Percentiles rank a stretch among this genome's conserved stretches.
Evolutionary conservation across 495 filamentous ascomycete species (phyloP).

Genomic region (Aspergillus ostianus): DNA sequence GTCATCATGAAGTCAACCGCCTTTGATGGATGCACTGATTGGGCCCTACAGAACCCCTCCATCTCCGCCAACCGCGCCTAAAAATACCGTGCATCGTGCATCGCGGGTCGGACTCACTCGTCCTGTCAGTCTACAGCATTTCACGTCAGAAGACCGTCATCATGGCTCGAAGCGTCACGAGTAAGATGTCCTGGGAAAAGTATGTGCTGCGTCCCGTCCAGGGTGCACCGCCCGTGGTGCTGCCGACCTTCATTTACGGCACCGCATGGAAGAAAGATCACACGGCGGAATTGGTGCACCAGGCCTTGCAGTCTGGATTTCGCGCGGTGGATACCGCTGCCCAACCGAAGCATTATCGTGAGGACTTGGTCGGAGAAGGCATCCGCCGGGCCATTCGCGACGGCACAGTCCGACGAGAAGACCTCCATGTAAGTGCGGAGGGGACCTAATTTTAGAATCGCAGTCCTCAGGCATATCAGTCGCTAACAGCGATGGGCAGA

Average conservation of each 20-base stretch:
- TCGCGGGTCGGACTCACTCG: not conserved
- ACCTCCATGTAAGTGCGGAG: constrained; percentile 57
- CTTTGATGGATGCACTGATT: not conserved
- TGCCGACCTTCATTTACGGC: constrained; percentile 70
- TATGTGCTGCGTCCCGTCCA: constrained; percentile 34
- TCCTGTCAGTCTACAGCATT: not conserved
- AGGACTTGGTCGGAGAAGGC: constrained; percentile 66
- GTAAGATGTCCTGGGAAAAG: constrained; percentile 35
- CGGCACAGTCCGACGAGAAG: constrained; percentile 55
- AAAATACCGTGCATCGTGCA: not conserved
- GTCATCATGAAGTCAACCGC: constrained; percentile 13
- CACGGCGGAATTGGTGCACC: constrained; percentile 64
- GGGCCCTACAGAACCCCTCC: not conserved
- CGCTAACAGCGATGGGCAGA: constrained; percentile 35
- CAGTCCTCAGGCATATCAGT: not conserved
- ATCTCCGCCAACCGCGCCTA: not conserved
- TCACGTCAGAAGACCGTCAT: not conserved
- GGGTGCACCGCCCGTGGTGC: constrained; percentile 23
- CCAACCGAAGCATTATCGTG: constrained; percentile 76
- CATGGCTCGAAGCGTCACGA: constrained; percentile 29
- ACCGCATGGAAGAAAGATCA: constrained; percentile 84
- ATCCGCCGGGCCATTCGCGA: constrained; percentile 57
- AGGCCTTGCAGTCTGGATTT: constrained; percentile 70
- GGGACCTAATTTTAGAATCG: not conserved
- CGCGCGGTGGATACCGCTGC: constrained; percentile 75